A percentile compares a stretch with the other conserved stretches of the same genome.
These are phyloP conservation scores for Trichosporon sp. DNA, from an alignment of 1,284 basidiomycete species.

Conservation along the genomic window DNA sequence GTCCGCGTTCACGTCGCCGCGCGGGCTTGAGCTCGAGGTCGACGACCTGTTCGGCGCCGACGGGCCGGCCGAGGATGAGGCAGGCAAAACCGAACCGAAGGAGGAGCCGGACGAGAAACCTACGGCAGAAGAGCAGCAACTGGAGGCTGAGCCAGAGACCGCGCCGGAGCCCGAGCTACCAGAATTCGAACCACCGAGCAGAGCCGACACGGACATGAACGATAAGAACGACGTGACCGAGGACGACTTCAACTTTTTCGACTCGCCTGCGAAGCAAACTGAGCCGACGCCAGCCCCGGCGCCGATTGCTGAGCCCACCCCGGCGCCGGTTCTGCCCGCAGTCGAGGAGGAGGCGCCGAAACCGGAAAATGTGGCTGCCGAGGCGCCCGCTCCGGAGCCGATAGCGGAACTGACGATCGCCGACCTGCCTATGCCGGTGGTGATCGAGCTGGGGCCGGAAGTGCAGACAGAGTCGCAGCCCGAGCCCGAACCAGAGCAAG, in stretches of 20 bases:
- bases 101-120: neutral
- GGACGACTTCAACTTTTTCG: constrained; percentile 48
- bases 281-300: constrained; percentile 2
- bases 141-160: neutral
- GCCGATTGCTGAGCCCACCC: neutral
- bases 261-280: constrained; percentile 31
- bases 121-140: neutral
- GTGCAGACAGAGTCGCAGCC: too few relatives aligned
- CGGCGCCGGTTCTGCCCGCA: constrained; percentile 5
- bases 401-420: neutral
- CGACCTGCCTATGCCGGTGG: neutral
- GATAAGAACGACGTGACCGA: constrained; percentile 31
- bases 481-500: neutral
- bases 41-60: constrained; percentile 24
- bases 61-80: neutral
- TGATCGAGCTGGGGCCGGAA: neutral
- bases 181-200: neutral
- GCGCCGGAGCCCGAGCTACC: neutral
- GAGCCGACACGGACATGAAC: neutral
- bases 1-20: constrained; percentile 11
- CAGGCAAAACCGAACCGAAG: constrained; percentile 7
- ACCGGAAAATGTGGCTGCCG: constrained; percentile 1
- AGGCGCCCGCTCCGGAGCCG: neutral
- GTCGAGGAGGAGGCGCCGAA: neutral
- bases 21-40: constrained; percentile 15